Evolutionary conservation across 495 filamentous ascomycete species (phyloP).

Genomic region (Penicillium verhagenii): DNA sequence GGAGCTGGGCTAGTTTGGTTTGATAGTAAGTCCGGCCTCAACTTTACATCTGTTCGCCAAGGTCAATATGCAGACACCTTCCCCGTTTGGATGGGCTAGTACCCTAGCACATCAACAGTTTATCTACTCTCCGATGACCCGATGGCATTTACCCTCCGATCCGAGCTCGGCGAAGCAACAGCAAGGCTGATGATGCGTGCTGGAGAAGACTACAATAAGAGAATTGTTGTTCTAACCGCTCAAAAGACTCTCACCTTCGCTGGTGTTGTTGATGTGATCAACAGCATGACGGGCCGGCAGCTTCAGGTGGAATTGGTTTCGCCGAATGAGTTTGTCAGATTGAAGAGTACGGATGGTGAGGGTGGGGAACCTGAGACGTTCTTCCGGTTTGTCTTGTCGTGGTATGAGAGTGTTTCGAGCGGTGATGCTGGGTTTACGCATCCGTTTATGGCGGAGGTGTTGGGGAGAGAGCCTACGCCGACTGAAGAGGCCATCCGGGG

Average conservation of each 20-base stretch:
- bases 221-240: not conserved
- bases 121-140: not conserved
- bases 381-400: not conserved
- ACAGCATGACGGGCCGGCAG: not conserved
- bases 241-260: not conserved
- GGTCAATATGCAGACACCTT: not conserved
- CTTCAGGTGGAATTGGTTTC: not conserved
- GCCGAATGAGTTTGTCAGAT: not conserved
- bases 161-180: not conserved
- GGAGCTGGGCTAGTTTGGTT: no score
- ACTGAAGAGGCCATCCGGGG: not conserved
- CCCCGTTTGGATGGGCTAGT: not conserved
- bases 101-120: not conserved
- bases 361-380: not conserved
- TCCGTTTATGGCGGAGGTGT: not conserved
- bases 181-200: not conserved
- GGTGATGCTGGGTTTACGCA: not conserved
- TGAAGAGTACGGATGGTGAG: not conserved
- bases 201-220: not conserved
- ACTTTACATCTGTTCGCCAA: not conserved
- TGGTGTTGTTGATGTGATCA: not conserved
- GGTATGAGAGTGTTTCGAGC: not conserved
- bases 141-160: not conserved
- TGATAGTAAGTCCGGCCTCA: not conserved
- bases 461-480: not conserved